Percentiles rank a stretch among this genome's conserved stretches.
Evolutionary conservation across 78 protist genomes (phyloP).

Genomic region (Dictyostelium discoideum): DNA sequence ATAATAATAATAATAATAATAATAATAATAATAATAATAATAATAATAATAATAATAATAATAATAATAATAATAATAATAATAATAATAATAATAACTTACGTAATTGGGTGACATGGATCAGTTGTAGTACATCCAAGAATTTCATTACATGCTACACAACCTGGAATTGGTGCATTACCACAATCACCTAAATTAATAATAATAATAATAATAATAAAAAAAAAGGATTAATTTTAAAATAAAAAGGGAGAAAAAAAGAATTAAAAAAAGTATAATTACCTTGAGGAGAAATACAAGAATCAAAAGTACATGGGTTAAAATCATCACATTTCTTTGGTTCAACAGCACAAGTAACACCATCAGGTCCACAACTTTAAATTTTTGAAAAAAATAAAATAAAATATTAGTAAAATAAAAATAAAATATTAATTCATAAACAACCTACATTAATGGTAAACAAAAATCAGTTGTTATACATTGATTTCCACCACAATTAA

Average conservation of each 20-base stretch:
- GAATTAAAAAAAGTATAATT: neutral
- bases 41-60: no score
- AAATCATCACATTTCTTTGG: neutral
- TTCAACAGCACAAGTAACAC: neutral
- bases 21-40: no score
- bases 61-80: no score
- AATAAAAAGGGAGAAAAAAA: no score
- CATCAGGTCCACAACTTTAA: neutral
- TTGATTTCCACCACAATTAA: neutral
- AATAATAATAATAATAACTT: neutral
- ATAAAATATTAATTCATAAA: neutral
- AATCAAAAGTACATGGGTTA: neutral
- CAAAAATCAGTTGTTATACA: constrained; percentile 24
- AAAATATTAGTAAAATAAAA: neutral
- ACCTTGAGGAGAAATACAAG: neutral
- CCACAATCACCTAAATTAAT: neutral
- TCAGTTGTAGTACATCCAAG: neutral
- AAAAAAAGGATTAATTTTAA: no score
- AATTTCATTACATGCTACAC: neutral
- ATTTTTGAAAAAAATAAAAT: neutral
- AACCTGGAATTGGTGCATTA: neutral
- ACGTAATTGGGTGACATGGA: neutral
- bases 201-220: no score
- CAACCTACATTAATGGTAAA: neutral
- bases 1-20: no score